Base-by-base conservation (phyloP, 768 basidiomycete genomes). In the Trametes elegans region DNA sequence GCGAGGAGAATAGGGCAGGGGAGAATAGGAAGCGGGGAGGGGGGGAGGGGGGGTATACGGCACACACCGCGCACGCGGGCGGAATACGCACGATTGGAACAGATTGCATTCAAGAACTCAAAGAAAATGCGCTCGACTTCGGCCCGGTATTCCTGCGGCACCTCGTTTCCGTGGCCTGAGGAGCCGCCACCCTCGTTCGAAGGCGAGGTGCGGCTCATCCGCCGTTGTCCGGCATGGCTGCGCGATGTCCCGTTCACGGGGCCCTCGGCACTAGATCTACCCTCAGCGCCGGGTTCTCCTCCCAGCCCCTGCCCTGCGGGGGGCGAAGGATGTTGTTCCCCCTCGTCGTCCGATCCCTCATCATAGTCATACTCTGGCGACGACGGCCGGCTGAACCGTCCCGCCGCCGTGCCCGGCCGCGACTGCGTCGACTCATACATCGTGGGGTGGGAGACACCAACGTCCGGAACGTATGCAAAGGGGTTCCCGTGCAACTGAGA, bases 81-180 rank as follows among this genome's bases (percentile, higher is more conserved):
- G 27, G 27, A 46, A 31, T n/a, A 76, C 90, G 73, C 69, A 95
- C 93, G 69, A 69, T 97, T 90, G 18, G 92, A 95, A 73, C 95
- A 98, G 49, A 90, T 81, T 49, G 76, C 82, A 67, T 87, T 93
- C 62, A 98, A 73, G 66, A 90, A 98, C 60, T 88, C 84, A 66
- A 93, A 85, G 73, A 98, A 97, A 65, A 97, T 85, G 59, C 85
- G 82, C 70, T 97, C 93, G 47, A 98, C 87, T 64, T 91, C 87
- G 18, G 75, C 71, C 52, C 84, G 81, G 62, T 93, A 88, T 68
- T 96, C 94, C 55, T 83, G 79, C 5, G 90, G 89, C 42, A 93
- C 79, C 63, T 91, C 89, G 54, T 80, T 81, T 49, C 71, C 74
- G 53, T 79, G 77, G 16, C 62, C 67, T 7, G 66, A 56, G 16